These are phyloP conservation scores for Flaveria sonorensis DNA, from an alignment of 129 eudicot genomes.

Conservation along the genomic window DNA sequence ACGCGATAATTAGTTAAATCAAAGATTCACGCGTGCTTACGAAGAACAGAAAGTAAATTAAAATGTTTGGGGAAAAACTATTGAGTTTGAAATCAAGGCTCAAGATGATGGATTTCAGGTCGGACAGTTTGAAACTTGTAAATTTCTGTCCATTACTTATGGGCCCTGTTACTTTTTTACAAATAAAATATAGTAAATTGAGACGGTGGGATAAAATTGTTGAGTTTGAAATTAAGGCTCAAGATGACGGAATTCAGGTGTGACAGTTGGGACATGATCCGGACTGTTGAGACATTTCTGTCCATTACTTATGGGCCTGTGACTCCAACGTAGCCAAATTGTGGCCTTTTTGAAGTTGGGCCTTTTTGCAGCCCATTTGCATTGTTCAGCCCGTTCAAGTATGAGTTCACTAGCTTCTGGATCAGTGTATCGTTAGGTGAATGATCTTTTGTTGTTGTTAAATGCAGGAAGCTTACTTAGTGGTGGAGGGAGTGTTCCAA, in stretches of 20 bases:
- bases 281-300: background rate
- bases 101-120: background rate
- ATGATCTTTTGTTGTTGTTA: conserved; percentile 4
- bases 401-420: background rate
- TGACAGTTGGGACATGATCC: background rate
- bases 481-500: conserved; percentile 93
- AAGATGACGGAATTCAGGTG: background rate
- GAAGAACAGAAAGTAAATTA: too few relatives aligned
- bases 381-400: background rate
- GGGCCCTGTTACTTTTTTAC: background rate
- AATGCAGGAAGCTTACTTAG: conserved; percentile 81
- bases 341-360: background rate
- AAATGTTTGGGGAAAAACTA: too few relatives aligned
- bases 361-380: background rate
- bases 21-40: too few relatives aligned
- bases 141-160: background rate
- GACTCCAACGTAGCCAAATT: background rate
- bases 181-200: too few relatives aligned
- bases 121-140: background rate
- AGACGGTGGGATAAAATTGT: too few relatives aligned
- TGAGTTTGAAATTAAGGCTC: background rate
- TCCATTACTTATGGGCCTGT: background rate
- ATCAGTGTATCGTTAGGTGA: too few relatives aligned
- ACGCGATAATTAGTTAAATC: background rate
- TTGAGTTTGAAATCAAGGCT: background rate